These are phyloP conservation scores for Penicillium silybi DNA, from an alignment of 495 filamentous ascomycete genomes.

Conservation along the genomic window DNA sequence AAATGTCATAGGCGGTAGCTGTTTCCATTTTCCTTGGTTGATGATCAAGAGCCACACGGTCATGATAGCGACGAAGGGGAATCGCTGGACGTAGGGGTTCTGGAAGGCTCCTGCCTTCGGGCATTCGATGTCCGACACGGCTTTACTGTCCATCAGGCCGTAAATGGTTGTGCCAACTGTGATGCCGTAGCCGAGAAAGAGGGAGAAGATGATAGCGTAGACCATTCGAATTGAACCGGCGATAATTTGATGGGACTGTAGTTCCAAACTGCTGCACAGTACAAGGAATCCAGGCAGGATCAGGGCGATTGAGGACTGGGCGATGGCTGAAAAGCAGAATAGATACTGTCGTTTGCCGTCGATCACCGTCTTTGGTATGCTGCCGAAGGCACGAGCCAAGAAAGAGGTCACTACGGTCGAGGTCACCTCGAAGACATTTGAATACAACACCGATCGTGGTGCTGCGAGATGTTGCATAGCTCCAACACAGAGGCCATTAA, in stretches of 20 bases:
- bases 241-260: conserved; percentile 78
- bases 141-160: conserved; percentile 68
- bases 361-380: conserved; percentile 49
- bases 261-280: conserved; percentile 75
- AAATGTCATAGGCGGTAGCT: conserved; percentile 75
- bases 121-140: conserved; percentile 67
- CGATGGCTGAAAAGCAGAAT: conserved; percentile 88
- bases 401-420: conserved; percentile 81
- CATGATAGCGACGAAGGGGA: conserved; percentile 41
- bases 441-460: conserved; percentile 65
- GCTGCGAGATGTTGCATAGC: conserved; percentile 73
- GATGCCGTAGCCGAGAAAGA: conserved; percentile 90
- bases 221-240: conserved; percentile 94
- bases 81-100: conserved; percentile 37
- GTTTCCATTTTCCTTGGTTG: conserved; percentile 86
- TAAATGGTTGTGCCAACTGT: conserved; percentile 88
- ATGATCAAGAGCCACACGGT: conserved; percentile 71
- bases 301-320: conserved; percentile 85
- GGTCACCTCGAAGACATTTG: conserved; percentile 85
- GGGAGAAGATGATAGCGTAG: conserved; percentile 86
- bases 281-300: conserved; percentile 86
- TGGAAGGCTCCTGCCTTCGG: conserved; percentile 33
- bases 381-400: conserved; percentile 77
- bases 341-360: conserved; percentile 44
- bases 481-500: conserved; percentile 78